Evolutionary conservation across 2,329 filamentous ascomycete genomes (phyloP).

Genomic region (Mycocentrospora acerina): DNA sequence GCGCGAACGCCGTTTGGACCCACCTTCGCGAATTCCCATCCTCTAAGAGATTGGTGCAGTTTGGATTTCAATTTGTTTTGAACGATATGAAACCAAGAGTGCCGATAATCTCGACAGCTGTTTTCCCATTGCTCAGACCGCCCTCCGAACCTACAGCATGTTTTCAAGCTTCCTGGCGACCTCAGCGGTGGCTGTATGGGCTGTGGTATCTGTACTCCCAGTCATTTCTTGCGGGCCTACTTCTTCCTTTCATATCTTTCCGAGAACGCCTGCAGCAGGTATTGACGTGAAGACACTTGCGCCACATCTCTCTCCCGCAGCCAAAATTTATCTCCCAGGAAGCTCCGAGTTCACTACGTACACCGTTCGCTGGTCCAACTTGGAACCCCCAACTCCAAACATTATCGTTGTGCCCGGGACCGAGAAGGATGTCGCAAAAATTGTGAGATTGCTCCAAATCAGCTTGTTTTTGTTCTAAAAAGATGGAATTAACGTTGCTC

Average conservation of each 20-base stretch:
- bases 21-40: neutral
- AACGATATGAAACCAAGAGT: slow-evolving; percentile 2
- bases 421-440: slow-evolving; percentile 22
- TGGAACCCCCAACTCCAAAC: slow-evolving; percentile 19
- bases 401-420: slow-evolving; percentile 19
- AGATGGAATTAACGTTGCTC: neutral
- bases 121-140: neutral
- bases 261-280: slow-evolving; percentile 12
- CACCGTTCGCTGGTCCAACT: slow-evolving; percentile 20
- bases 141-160: slow-evolving; percentile 13
- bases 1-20: neutral
- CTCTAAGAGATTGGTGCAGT: neutral
- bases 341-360: slow-evolving; percentile 12
- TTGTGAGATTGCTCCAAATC: slow-evolving; percentile 12
- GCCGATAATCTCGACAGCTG: neutral
- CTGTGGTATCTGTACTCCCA: slow-evolving; percentile 8
- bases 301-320: slow-evolving; percentile 13
- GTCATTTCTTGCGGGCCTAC: slow-evolving; percentile 10
- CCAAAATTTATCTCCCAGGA: slow-evolving; percentile 19
- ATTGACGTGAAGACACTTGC: slow-evolving; percentile 19
- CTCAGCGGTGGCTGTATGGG: slow-evolving; percentile 8
- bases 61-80: neutral
- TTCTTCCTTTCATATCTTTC: slow-evolving; percentile 5
- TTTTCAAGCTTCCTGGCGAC: slow-evolving; percentile 10
- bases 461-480: too few species aligned